Conservation (phyloP, 2,329 filamentous ascomycete genomes). For the Hawksworthiomyces lignivorus region DNA sequence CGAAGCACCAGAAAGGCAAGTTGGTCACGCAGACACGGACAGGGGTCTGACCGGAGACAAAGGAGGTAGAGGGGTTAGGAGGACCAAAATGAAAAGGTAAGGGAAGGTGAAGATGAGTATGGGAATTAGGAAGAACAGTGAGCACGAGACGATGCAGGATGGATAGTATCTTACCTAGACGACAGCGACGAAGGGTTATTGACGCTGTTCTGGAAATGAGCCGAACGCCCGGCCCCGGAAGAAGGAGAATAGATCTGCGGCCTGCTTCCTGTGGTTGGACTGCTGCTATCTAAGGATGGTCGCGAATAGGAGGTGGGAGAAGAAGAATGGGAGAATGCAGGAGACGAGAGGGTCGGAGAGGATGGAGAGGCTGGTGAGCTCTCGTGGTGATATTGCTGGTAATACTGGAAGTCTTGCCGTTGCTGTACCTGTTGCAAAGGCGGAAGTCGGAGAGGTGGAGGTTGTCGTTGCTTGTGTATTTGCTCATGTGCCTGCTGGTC, state of each 20-base stretch:
- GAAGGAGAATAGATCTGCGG: constrained; percentile 1
- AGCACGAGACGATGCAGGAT: too few relatives aligned
- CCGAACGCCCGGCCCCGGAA: constrained; percentile 10
- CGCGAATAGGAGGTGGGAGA: constrained; percentile 7
- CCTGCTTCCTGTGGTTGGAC: neutral
- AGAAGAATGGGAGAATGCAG: constrained; percentile 3
- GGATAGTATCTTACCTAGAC: constrained; percentile 16
- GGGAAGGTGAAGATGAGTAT: neutral
- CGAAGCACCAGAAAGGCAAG: constrained; percentile 1
- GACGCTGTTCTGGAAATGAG: constrained; percentile 9
- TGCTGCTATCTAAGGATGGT: constrained; percentile 1
- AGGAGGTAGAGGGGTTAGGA: neutral
- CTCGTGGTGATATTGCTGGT: constrained; percentile 6
- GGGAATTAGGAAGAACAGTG: neutral
- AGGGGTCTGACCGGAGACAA: constrained; percentile 5
- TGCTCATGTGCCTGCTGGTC: neutral
- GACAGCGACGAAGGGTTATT: constrained; percentile 9
- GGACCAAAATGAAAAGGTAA: neutral
- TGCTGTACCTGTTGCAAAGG: neutral
- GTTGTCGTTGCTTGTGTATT: neutral
- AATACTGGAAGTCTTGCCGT: neutral
- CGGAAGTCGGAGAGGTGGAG: too few relatives aligned
- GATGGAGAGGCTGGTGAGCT: constrained; percentile 14
- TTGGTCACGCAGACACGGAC: constrained; percentile 5
- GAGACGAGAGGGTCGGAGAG: constrained; percentile 14